These are phyloP conservation scores for Paramecium sonneborni DNA, from an alignment of 73 alveolate species.

Conservation along the genomic window DNA sequence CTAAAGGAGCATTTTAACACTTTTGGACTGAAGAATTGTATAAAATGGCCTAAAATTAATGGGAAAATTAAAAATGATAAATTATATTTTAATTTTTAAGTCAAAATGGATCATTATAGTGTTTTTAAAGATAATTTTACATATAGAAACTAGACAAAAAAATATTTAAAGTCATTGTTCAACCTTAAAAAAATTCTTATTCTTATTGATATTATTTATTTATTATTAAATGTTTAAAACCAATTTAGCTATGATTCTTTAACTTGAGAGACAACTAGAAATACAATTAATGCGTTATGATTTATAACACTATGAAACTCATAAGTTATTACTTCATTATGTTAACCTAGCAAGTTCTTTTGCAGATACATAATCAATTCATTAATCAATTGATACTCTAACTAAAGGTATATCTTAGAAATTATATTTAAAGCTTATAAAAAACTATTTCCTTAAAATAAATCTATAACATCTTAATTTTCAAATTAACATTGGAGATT, in stretches of 20 bases:
- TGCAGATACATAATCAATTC: neutral
- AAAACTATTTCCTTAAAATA: neutral
- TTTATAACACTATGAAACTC: neutral
- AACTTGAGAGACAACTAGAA: constrained; percentile 10
- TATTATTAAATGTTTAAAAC: neutral
- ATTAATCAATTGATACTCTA: neutral
- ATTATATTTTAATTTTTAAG: too few relatives aligned
- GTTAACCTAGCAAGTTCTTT: neutral
- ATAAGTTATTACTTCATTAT: neutral
- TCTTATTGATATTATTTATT: too few relatives aligned
- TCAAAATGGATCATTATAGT: too few relatives aligned
- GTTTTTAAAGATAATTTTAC: too few relatives aligned
- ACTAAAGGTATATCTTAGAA: neutral
- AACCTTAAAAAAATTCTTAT: too few relatives aligned
- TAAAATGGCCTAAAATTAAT: too few relatives aligned
- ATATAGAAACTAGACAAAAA: too few relatives aligned
- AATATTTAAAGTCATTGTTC: too few relatives aligned
- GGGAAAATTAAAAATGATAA: too few relatives aligned
- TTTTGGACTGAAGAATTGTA: too few relatives aligned
- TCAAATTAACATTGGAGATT: neutral
- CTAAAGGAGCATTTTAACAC: too few relatives aligned
- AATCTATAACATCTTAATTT: neutral
- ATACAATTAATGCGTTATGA: neutral
- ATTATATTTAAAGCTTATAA: neutral
- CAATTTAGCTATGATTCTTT: neutral